Evolutionary conservation across 2,329 filamentous ascomycete genomes (phyloP).

Genomic region (Sclerotinia borealis): DNA sequence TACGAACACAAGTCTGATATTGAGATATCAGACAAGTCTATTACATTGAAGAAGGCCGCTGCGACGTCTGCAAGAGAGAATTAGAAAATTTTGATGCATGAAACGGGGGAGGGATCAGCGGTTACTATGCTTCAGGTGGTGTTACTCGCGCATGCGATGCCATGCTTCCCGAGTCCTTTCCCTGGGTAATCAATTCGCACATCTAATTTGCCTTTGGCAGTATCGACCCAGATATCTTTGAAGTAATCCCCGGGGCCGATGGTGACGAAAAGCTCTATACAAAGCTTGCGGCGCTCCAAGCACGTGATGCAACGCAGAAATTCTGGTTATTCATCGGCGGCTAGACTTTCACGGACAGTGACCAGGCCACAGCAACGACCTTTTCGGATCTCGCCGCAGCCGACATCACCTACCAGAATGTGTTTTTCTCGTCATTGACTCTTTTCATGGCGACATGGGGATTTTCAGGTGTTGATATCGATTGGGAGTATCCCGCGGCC

Average conservation of each 20-base stretch:
- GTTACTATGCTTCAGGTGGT: too few species aligned
- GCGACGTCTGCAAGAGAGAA: too few species aligned
- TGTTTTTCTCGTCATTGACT: slow-evolving; percentile 21
- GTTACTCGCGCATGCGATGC: too few species aligned
- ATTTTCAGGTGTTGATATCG: background rate
- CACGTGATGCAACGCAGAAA: too few species aligned
- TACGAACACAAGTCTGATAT: too few species aligned
- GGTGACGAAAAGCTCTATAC: slow-evolving; percentile 19
- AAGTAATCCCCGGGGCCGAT: slow-evolving; percentile 28
- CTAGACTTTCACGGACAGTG: background rate
- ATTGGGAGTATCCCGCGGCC: slow-evolving; percentile 19
- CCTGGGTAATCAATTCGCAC: slow-evolving; percentile 15
- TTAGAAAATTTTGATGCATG: too few species aligned
- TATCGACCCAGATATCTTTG: slow-evolving; percentile 35
- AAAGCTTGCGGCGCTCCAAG: slow-evolving; percentile 32
- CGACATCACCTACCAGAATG: background rate
- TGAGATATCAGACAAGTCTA: too few species aligned
- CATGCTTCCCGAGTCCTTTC: too few species aligned
- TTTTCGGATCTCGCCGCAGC: slow-evolving; percentile 24
- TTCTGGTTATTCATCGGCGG: background rate
- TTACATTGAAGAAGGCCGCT: too few species aligned
- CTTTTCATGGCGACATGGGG: background rate
- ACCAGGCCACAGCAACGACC: slow-evolving; percentile 26
- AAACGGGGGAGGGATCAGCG: too few species aligned
- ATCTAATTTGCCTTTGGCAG: slow-evolving; percentile 38